A percentile compares a stretch with the other conserved stretches of the same genome.
Evolutionary conservation across 78 protist species (phyloP).

Genomic region (Dictyostelium discoideum): DNA sequence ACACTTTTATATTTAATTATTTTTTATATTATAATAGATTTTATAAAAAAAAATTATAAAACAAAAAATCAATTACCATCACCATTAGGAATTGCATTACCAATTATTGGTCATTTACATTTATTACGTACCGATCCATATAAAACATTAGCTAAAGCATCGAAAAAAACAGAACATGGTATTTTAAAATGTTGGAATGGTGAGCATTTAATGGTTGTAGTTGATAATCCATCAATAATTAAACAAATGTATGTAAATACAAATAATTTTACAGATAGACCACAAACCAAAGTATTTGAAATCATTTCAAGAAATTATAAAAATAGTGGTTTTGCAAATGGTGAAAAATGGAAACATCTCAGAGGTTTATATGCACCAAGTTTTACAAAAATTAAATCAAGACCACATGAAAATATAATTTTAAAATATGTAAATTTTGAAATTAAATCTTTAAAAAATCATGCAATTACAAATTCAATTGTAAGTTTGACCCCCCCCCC

Average conservation of each 20-base stretch:
- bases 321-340: neutral
- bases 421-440: too few species aligned
- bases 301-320: neutral
- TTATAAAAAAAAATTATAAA: neutral
- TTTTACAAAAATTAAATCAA: neutral
- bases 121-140: neutral
- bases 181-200: neutral
- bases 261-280: neutral
- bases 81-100: neutral
- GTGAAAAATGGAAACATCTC: neutral
- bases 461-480: too few species aligned
- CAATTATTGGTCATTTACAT: neutral
- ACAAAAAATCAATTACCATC: neutral
- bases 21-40: neutral
- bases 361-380: neutral
- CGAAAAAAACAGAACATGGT: neutral
- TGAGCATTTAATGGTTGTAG: neutral
- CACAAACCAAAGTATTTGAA: neutral
- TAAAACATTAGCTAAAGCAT: neutral
- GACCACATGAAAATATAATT: too few species aligned
- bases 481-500: too few species aligned
- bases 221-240: neutral
- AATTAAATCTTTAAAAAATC: too few species aligned
- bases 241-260: neutral
- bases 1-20: neutral